Conservation (phyloP, 106 monocot species). For the Alisma plantagoaquatica region DNA sequence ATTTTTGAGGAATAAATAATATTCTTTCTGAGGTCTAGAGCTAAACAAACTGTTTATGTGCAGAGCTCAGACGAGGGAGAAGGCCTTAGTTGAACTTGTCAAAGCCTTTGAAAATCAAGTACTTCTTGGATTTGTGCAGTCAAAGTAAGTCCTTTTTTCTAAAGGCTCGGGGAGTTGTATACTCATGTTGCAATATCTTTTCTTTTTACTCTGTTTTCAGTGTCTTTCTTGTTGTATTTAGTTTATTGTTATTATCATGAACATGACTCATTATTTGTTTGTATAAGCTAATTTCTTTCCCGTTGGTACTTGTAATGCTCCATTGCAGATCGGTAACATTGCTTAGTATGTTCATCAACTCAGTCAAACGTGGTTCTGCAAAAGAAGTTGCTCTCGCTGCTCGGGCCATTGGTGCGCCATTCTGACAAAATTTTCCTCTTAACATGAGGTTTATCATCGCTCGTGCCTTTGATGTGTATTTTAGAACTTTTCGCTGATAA, state of each 20-base stretch:
- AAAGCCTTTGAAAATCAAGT: constrained; percentile 9
- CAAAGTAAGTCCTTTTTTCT: too few species aligned
- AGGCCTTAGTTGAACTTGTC: constrained; percentile 4
- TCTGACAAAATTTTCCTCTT: neutral
- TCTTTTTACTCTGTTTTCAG: too few species aligned
- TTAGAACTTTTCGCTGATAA: too few species aligned
- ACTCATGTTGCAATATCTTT: too few species aligned
- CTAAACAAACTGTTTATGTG: neutral
- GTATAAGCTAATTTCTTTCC: constrained; percentile 45
- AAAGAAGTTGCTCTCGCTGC: constrained; percentile 70
- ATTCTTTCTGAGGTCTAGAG: neutral
- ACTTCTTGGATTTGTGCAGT: constrained; percentile 10
- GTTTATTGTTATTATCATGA: too few species aligned
- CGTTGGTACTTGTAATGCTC: too few species aligned
- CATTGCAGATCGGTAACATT: constrained; percentile 54
- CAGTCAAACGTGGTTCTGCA: constrained; percentile 67
- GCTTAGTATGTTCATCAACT: constrained; percentile 52
- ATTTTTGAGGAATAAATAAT: neutral
- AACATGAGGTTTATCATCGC: neutral
- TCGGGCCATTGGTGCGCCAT: constrained; percentile 61
- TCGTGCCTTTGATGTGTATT: neutral
- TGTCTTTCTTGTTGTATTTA: too few species aligned
- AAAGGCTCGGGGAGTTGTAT: too few species aligned
- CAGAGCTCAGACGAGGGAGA: constrained; percentile 11
- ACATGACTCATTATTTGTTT: constrained; percentile 34